Evolutionary conservation across 345 rosid genomes (phyloP).

Genomic region (Hibiscus mutabilis): DNA sequence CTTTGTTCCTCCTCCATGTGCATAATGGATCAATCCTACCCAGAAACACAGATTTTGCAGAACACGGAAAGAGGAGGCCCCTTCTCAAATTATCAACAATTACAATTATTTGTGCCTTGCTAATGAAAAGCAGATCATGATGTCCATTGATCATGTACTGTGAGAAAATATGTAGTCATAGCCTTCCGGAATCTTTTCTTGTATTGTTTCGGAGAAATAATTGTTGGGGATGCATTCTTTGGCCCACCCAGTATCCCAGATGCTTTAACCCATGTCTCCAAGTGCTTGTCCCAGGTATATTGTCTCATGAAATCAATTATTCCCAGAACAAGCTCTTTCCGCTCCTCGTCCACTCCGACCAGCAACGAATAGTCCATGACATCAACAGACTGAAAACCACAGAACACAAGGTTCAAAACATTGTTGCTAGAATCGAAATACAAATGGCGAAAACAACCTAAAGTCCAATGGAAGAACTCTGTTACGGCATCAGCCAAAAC

Average conservation of each 20-base stretch:
- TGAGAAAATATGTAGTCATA: slow-evolving; percentile 89
- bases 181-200: slow-evolving; percentile 95
- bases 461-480: not conserved
- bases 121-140: slow-evolving; percentile 22
- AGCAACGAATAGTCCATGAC: slow-evolving; percentile 97
- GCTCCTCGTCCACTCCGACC: slow-evolving; percentile 88
- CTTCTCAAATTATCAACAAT: slow-evolving; percentile 14
- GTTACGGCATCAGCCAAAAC: too few relatives aligned
- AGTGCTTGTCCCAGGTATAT: slow-evolving; percentile 99
- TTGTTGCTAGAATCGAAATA: not conserved
- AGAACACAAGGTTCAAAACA: not conserved
- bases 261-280: slow-evolving; percentile 97
- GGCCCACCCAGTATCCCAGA: slow-evolving; percentile 86
- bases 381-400: slow-evolving; percentile 51
- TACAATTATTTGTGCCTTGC: slow-evolving; percentile 13
- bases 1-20: slow-evolving; percentile 21
- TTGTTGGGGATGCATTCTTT: slow-evolving; percentile 77
- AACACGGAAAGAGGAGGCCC: not conserved
- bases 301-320: slow-evolving; percentile 98
- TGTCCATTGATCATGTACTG: slow-evolving; percentile 91
- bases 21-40: slow-evolving; percentile 14
- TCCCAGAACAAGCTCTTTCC: slow-evolving; percentile 83
- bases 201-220: slow-evolving; percentile 84
- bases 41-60: not conserved
- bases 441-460: not conserved